Evolutionary conservation across 106 monocot species (phyloP).

Genomic region (Alisma plantagoaquatica): DNA sequence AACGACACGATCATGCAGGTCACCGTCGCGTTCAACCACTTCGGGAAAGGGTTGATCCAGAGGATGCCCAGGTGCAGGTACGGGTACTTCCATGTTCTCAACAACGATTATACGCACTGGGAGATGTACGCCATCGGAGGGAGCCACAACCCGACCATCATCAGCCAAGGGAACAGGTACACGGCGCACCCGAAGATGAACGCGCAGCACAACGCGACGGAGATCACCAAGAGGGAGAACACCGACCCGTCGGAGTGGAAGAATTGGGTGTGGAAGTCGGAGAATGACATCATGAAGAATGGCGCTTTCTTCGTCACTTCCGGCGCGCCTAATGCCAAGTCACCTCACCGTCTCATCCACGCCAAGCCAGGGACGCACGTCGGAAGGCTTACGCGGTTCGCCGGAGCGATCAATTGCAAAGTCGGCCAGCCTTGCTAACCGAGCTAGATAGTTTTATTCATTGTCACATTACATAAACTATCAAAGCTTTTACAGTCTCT

Average conservation of each 20-base stretch:
- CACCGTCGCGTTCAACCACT: slow-evolving; percentile 55
- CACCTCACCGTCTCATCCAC: slow-evolving; percentile 4
- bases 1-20: slow-evolving; percentile 31
- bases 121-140: slow-evolving; percentile 48
- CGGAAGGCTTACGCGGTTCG: slow-evolving; percentile 19
- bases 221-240: slow-evolving; percentile 38
- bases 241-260: slow-evolving; percentile 11
- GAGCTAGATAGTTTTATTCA: too few relatives aligned
- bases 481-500: too few relatives aligned
- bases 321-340: slow-evolving; percentile 5
- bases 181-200: slow-evolving; percentile 26
- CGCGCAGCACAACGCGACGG: slow-evolving; percentile 15
- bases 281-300: slow-evolving; percentile 31
- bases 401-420: slow-evolving; percentile 21
- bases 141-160: slow-evolving; percentile 34
- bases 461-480: too few relatives aligned
- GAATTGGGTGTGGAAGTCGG: slow-evolving; percentile 37
- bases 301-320: slow-evolving; percentile 42
- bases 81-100: slow-evolving; percentile 59
- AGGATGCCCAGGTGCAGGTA: slow-evolving; percentile 30
- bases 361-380: slow-evolving; percentile 10
- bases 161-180: slow-evolving; percentile 59
- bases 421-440: slow-evolving; percentile 16
- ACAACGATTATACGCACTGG: slow-evolving; percentile 72
- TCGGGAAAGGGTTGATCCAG: slow-evolving; percentile 25